Evolutionary conservation across 257 asterid genomes (phyloP).

Genomic region (Ballota nigra): DNA sequence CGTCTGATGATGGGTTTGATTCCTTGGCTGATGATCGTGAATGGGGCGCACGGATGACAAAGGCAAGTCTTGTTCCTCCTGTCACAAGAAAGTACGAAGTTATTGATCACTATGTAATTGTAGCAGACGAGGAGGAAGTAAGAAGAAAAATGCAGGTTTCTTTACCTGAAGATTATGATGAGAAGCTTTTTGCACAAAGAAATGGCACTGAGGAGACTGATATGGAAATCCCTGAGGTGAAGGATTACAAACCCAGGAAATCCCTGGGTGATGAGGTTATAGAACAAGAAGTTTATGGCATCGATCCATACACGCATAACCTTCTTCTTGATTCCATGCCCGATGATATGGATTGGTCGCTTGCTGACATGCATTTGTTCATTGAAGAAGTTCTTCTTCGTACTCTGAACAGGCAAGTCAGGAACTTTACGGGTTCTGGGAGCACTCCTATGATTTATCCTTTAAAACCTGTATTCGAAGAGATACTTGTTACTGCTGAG

Average conservation of each 20-base stretch:
- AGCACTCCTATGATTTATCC: conserved; percentile 89
- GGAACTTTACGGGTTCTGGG: conserved; percentile 83
- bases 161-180: conserved; percentile 88
- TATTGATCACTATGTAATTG: conserved; percentile 83
- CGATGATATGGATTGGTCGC: conserved; percentile 87
- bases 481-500: conserved; percentile 59
- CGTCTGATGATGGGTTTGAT: conserved; percentile 77
- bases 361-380: conserved; percentile 73
- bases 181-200: conserved; percentile 75
- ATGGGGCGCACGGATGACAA: conserved; percentile 99
- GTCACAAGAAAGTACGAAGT: conserved; percentile 95
- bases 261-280: conserved; percentile 83
- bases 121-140: conserved; percentile 95
- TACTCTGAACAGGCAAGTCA: conserved; percentile 76
- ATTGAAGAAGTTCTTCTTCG: conserved; percentile 92
- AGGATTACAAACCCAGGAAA: conserved; percentile 92
- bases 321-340: conserved; percentile 99
- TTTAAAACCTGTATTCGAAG: conserved; percentile 80
- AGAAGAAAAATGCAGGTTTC: conserved; percentile 94
- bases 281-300: conserved; percentile 99
- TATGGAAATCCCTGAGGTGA: conserved; percentile 98
- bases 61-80: conserved; percentile 96
- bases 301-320: conserved; percentile 95
- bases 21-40: conserved; percentile 89
- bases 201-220: conserved; percentile 98